phyloP scores from a whole-genome alignment of 176 grass and related monocot genomes.

The Chloris gayana region DNA sequence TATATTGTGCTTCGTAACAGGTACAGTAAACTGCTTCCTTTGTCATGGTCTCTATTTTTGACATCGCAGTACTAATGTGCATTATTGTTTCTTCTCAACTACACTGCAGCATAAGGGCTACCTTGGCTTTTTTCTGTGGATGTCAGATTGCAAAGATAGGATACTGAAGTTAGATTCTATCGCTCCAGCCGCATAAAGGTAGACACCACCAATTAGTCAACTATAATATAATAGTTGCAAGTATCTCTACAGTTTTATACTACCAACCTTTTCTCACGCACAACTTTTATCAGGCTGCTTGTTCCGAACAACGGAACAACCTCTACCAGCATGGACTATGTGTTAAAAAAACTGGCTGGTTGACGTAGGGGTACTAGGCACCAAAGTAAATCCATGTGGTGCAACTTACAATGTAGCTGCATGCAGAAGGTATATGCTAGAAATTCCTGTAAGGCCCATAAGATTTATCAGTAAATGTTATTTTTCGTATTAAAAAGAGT shows the following conservation, averaged over 20 bases:
- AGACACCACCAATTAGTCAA: neutral
- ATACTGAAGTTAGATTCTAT: slow-evolving; percentile 44
- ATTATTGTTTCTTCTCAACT: slow-evolving; percentile 21
- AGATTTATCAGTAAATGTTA: neutral
- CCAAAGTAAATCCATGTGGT: slow-evolving; percentile 48
- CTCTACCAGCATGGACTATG: slow-evolving; percentile 32
- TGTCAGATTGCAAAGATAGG: slow-evolving; percentile 41
- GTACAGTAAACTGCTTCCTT: neutral
- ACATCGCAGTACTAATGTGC: neutral
- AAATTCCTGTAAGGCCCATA: slow-evolving; percentile 15
- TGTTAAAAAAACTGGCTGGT: slow-evolving; percentile 25
- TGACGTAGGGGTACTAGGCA: slow-evolving; percentile 24
- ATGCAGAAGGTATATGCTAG: too few relatives aligned
- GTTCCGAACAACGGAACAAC: slow-evolving; percentile 49
- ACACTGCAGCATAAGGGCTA: slow-evolving; percentile 36
- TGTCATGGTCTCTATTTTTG: neutral
- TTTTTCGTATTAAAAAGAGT: neutral
- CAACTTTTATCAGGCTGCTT: slow-evolving; percentile 47
- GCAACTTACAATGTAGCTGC: slow-evolving; percentile 38
- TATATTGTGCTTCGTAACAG: neutral
- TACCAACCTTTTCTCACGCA: neutral
- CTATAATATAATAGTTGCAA: neutral
- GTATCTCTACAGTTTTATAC: neutral
- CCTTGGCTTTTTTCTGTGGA: slow-evolving; percentile 43
- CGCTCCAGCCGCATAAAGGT: slow-evolving; percentile 49